phyloP scores from a whole-genome alignment of 129 eudicot species.

The Erigeron canadensis region DNA sequence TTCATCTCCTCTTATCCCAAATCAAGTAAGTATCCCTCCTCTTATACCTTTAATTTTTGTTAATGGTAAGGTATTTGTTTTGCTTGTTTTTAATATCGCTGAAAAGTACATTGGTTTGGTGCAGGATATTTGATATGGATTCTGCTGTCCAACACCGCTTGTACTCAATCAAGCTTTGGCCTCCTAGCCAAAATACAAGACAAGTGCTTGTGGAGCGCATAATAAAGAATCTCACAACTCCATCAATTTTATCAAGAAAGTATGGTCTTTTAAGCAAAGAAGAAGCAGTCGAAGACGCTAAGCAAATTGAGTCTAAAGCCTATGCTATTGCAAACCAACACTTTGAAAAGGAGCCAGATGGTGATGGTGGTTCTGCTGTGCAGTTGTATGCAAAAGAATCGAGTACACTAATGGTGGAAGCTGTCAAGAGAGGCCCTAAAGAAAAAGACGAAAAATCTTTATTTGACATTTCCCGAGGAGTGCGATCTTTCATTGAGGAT shows the following conservation, averaged over 20 bases:
- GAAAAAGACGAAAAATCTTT: conserved; percentile 34
- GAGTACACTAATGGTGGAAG: conserved; percentile 65
- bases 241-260: conserved; percentile 66
- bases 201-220: conserved; percentile 59
- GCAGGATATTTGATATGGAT: conserved; percentile 29
- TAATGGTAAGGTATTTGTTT: conserved; percentile 27
- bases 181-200: conserved; percentile 59
- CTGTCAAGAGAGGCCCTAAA: conserved; percentile 56
- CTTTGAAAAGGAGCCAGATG: conserved; percentile 58
- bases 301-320: conserved; percentile 48
- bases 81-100: too few relatives aligned
- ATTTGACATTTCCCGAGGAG: conserved; percentile 65
- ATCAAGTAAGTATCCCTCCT: too few relatives aligned
- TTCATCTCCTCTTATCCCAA: too few relatives aligned
- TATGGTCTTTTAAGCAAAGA: conserved; percentile 59
- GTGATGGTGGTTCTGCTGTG: conserved; percentile 66
- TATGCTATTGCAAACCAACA: conserved; percentile 54
- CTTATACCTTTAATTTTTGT: too few relatives aligned
- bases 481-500: conserved; percentile 40
- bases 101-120: conserved; percentile 29
- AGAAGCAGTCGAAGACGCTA: conserved; percentile 74
- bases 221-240: conserved; percentile 54
- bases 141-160: conserved; percentile 23
- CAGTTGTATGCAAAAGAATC: conserved; percentile 64
- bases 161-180: conserved; percentile 65